Base-by-base conservation (phyloP, 2,329 filamentous ascomycete species). In the Penicillium oxalicum region DNA sequence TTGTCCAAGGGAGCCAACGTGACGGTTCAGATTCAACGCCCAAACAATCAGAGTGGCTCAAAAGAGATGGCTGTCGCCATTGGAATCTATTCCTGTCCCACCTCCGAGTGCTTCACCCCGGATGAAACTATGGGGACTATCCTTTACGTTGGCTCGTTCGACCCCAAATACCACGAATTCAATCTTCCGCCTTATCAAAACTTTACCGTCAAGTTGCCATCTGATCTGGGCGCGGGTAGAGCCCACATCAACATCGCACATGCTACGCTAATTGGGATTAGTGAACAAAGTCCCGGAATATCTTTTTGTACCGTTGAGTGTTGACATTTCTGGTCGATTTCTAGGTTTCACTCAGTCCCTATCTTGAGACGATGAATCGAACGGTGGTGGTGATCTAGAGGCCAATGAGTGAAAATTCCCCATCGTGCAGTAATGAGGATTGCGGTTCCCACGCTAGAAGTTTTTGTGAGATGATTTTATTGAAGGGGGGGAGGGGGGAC, bases 1-100 rank as follows among this genome's bases (percentile, higher is more conserved):
- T 42, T 66, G 7, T n/a, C 44, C 12, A 47, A 58, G 2, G 64
- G 62, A 2, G 42, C 44, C 4, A 40, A 62, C 1, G 24, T 61
- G n/a, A 50, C 49, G 11, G 53, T 67, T 3, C 64, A 66, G 45
- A 50, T 67, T 3, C 62, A 64, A 39, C 62, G 60, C 34, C 58
- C 62, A 62, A 61, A 65, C 48, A 52, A 58, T 27, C 46, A 62
- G 4, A 67, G 60, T 5, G 44, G 49, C 1, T 64, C 61, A 3
- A 42, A 51, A 4, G 62, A 67, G 32, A 52, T 67, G 44, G 57
- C 47, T 1, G 49, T 67, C 34, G 63, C 61, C 7, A 66, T 67
- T 25, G 65, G 65, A 2, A 47, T 67, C 18, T 40, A 58, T 7
- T 61, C 61, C 8, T 67, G 64, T 40, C 35, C 40, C 3, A 42